phyloP scores from a whole-genome alignment of 1,284 basidiomycete species.

The Trichosporon asahii region DNA sequence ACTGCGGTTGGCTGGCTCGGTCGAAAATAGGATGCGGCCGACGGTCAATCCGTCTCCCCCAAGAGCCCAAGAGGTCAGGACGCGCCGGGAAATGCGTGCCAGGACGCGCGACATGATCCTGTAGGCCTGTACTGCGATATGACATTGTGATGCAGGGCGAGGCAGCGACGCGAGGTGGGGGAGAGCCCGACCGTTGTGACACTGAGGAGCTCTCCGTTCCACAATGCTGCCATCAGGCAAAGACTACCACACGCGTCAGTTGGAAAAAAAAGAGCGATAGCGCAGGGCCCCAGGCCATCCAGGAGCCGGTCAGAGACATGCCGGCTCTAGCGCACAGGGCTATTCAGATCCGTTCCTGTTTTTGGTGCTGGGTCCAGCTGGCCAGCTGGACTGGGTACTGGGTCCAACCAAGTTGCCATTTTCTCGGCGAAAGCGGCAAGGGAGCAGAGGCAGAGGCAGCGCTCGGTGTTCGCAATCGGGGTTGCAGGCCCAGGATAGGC shows the following conservation, averaged over 20 bases:
- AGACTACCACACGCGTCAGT: neutral
- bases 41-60: neutral
- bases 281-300: neutral
- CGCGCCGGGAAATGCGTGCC: neutral
- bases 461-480: neutral
- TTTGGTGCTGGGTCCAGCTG: neutral
- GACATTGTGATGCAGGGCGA: neutral
- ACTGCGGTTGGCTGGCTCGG: neutral
- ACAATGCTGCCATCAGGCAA: neutral
- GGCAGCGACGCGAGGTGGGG: neutral
- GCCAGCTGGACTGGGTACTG: too few species aligned
- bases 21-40: neutral
- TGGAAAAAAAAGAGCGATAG: neutral
- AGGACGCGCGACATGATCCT: neutral
- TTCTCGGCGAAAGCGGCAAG: too few species aligned
- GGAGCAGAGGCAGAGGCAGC: neutral
- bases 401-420: neutral
- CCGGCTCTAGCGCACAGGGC: neutral
- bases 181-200: neutral
- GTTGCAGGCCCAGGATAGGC: too few species aligned
- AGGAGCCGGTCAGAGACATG: neutral
- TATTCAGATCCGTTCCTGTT: neutral
- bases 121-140: neutral
- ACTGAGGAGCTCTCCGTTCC: too few species aligned
- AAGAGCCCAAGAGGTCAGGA: neutral